Evolutionary conservation across 2,329 filamentous ascomycete species (phyloP).

Genomic region (Periconia macrospinosa): DNA sequence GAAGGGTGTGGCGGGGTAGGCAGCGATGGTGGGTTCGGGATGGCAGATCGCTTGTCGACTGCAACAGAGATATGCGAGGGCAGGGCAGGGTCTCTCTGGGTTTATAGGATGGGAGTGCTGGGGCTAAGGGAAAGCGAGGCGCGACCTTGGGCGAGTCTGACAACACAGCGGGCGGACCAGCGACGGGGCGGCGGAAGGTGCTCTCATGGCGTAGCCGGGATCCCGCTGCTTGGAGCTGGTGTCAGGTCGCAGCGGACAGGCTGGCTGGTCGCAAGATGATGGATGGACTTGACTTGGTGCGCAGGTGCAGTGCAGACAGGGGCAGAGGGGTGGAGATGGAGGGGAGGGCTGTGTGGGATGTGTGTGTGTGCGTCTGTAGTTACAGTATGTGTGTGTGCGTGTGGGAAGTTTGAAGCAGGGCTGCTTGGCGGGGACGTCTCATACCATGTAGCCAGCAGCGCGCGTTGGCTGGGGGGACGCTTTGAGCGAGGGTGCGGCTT

Average conservation of each 20-base stretch:
- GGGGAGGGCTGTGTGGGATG: too few species aligned
- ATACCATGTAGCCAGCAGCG: slow-evolving; percentile 47
- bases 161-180: slow-evolving; percentile 35
- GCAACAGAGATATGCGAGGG: slow-evolving; percentile 33
- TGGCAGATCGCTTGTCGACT: slow-evolving; percentile 20
- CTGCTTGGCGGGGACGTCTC: slow-evolving; percentile 41
- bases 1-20: slow-evolving; percentile 4
- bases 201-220: slow-evolving; percentile 31
- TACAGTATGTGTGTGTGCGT: too few species aligned
- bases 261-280: slow-evolving; percentile 14
- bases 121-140: slow-evolving; percentile 28
- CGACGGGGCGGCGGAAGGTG: slow-evolving; percentile 30
- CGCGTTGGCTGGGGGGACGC: slow-evolving; percentile 37
- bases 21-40: slow-evolving; percentile 17
- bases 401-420: slow-evolving; percentile 27
- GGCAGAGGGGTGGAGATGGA: too few species aligned
- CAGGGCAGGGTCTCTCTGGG: slow-evolving; percentile 29
- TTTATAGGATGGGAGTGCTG: slow-evolving; percentile 38
- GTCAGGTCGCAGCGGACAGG: slow-evolving; percentile 19
- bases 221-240: slow-evolving; percentile 32
- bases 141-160: slow-evolving; percentile 25
- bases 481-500: slow-evolving; percentile 39
- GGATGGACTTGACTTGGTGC: slow-evolving; percentile 7
- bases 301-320: slow-evolving; percentile 19
- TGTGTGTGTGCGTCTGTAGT: too few species aligned